Evolutionary conservation across 805 yeast genomes (phyloP).

Genomic region (Spathaspora gorwiae): DNA sequence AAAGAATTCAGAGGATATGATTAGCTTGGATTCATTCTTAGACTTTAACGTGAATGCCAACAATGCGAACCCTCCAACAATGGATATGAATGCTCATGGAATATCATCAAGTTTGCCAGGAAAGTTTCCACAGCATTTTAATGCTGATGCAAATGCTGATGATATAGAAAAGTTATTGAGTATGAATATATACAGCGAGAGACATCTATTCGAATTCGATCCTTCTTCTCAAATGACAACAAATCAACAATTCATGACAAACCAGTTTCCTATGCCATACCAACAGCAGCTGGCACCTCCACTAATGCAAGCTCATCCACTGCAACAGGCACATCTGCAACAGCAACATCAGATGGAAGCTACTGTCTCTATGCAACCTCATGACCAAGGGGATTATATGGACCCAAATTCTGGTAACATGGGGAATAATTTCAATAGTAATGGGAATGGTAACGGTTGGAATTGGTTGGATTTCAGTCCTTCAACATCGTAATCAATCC

Average conservation of each 20-base stretch:
- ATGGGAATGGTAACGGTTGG: conserved; percentile 20
- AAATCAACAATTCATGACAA: not conserved
- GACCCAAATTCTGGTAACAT: not conserved
- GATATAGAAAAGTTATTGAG: conserved; percentile 38
- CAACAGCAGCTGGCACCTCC: not conserved
- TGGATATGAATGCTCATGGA: not conserved
- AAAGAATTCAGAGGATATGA: conserved; percentile 8
- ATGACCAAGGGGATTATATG: not conserved
- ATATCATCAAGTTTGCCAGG: not conserved
- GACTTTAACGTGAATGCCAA: conserved; percentile 8
- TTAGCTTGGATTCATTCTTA: conserved; percentile 15
- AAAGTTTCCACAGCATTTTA: not conserved
- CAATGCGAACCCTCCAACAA: not conserved
- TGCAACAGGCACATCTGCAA: not conserved
- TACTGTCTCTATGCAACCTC: not conserved
- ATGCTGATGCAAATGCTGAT: conserved; percentile 17
- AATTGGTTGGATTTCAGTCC: conserved; percentile 39
- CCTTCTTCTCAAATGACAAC: not conserved
- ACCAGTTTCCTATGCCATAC: not conserved
- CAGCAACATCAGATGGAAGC: not conserved
- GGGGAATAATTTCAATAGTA: conserved; percentile 1
- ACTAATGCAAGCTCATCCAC: not conserved
- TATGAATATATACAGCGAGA: conserved; percentile 26
- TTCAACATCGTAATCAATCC: conserved; percentile 9
- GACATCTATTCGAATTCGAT: not conserved